Evolutionary conservation across 768 basidiomycete species (phyloP).

Genomic region (Albatrellus ellisii): DNA sequence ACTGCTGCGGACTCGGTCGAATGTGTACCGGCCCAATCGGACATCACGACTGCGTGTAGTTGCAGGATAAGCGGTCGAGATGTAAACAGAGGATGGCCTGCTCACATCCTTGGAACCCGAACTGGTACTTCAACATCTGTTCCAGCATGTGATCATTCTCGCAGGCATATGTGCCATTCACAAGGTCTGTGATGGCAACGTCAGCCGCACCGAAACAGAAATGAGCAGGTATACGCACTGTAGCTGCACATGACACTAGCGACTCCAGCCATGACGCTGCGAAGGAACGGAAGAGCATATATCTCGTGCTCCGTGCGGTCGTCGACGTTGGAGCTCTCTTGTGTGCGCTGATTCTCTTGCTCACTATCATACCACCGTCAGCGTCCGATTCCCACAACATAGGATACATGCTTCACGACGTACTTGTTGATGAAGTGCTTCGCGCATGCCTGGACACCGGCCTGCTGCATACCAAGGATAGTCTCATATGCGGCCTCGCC

Average conservation of each 20-base stretch:
- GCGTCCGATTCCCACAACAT: too few relatives aligned
- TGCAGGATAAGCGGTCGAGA: too few relatives aligned
- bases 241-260: slow-evolving; percentile 68
- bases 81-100: too few relatives aligned
- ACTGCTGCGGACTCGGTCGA: slow-evolving; percentile 32
- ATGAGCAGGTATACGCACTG: too few relatives aligned
- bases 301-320: slow-evolving; percentile 73
- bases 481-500: slow-evolving; percentile 75
- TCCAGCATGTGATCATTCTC: slow-evolving; percentile 62
- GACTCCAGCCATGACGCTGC: slow-evolving; percentile 63
- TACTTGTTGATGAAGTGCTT: slow-evolving; percentile 74
- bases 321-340: slow-evolving; percentile 54
- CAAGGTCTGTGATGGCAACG: too few relatives aligned
- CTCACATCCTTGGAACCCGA: too few relatives aligned
- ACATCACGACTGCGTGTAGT: slow-evolving; percentile 74
- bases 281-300: slow-evolving; percentile 61
- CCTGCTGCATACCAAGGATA: slow-evolving; percentile 65
- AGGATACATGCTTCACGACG: slow-evolving; percentile 13
- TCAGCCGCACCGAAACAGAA: too few relatives aligned
- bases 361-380: too few relatives aligned
- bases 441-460: slow-evolving; percentile 76
- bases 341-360: slow-evolving; percentile 49
- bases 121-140: slow-evolving; percentile 62
- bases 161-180: slow-evolving; percentile 65
- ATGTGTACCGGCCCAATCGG: slow-evolving; percentile 63